Percentiles rank a stretch among this genome's conserved stretches.
phyloP scores from a whole-genome alignment of 2,329 filamentous ascomycete species.

The Trichoderma pleuroti region DNA sequence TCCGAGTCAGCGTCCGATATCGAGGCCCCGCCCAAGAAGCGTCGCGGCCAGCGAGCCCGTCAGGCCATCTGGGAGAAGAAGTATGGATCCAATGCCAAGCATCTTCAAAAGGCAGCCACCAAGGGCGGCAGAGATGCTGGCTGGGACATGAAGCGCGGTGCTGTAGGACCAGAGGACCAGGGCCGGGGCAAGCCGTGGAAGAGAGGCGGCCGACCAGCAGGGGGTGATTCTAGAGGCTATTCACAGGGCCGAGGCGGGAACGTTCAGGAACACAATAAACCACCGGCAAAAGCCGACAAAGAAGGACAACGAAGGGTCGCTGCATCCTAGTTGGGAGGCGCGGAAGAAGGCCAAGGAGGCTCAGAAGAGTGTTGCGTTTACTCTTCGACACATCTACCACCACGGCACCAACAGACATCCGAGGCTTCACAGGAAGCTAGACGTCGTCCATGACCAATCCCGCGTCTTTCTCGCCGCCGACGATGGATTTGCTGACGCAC shows the following conservation, averaged over 20 bases:
- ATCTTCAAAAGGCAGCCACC: conserved; percentile 45
- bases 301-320: no score
- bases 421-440: conserved; percentile 69
- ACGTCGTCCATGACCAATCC: conserved; percentile 57
- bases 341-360: no score
- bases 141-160: conserved; percentile 57
- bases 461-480: conserved; percentile 60
- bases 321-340: no score
- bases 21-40: conserved; percentile 56
- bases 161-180: conserved; percentile 44
- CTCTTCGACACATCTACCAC: conserved; percentile 85
- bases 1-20: conserved; percentile 68
- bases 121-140: conserved; percentile 43
- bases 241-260: conserved; percentile 7
- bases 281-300: no score
- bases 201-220: conserved; percentile 38
- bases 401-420: conserved; percentile 82
- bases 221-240: background rate
- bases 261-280: conserved; percentile 17
- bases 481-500: conserved; percentile 51
- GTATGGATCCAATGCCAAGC: conserved; percentile 67
- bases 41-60: conserved; percentile 74
- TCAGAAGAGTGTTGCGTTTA: no score
- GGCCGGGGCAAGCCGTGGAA: conserved; percentile 49
- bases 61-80: conserved; percentile 80